These are phyloP conservation scores for Vigna radiata DNA, from an alignment of 306 rosid species.

Conservation along the genomic window DNA sequence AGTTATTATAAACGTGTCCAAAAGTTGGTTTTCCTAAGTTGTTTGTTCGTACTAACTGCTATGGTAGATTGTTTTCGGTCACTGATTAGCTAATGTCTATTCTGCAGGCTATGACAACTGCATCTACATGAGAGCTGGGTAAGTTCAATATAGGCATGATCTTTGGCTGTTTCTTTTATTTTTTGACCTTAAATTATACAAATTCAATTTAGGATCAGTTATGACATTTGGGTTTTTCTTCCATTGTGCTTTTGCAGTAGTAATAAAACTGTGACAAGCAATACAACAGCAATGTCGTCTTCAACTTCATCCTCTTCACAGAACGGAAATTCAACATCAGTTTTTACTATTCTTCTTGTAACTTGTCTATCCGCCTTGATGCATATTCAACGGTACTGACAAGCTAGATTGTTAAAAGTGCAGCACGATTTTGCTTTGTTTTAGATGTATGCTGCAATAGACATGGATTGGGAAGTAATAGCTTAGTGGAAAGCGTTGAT, in stretches of 20 bases:
- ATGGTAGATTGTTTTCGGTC: neutral
- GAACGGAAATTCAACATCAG: constrained; percentile 47
- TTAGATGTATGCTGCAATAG: constrained; percentile 43
- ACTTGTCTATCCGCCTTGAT: constrained; percentile 40
- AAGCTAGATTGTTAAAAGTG: constrained; percentile 40
- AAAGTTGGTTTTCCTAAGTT: neutral
- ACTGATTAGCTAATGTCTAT: constrained; percentile 25
- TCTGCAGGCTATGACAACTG: constrained; percentile 87
- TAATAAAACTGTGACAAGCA: constrained; percentile 69
- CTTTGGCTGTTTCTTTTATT: constrained; percentile 22
- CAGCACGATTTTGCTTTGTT: constrained; percentile 51
- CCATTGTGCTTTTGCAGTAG: constrained; percentile 54
- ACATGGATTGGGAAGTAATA: constrained; percentile 36
- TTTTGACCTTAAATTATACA: constrained; percentile 1
- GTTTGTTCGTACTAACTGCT: neutral
- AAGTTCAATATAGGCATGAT: constrained; percentile 45
- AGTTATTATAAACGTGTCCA: neutral
- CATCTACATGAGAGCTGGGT: constrained; percentile 82
- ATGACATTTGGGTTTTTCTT: constrained; percentile 43
- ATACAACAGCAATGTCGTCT: constrained; percentile 76
- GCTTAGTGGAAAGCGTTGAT: constrained; percentile 22
- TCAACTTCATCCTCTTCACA: constrained; percentile 64
- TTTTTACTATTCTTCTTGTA: constrained; percentile 51
- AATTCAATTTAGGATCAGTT: neutral
- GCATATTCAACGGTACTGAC: constrained; percentile 47